Percentiles rank a stretch among this genome's conserved stretches.
phyloP scores from a whole-genome alignment of 306 rosid genomes.

The Medicago ruthenica region DNA sequence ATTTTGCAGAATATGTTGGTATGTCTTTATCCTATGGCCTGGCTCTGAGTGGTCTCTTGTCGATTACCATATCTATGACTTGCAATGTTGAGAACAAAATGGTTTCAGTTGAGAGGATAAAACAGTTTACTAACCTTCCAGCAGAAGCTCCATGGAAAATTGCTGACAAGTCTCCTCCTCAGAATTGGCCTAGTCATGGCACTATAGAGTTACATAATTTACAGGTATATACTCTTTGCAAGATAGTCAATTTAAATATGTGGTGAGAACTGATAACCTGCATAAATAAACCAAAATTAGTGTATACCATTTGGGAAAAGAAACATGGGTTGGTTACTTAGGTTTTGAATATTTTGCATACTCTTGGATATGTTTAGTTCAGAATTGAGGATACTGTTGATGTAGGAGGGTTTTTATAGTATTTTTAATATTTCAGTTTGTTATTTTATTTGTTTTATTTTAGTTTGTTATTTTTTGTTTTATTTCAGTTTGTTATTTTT shows the following conservation, averaged over 20 bases:
- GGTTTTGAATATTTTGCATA: too few relatives aligned
- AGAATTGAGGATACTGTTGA: too few relatives aligned
- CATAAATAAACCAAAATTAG: too few relatives aligned
- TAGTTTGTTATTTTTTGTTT: too few relatives aligned
- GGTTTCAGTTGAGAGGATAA: slow-evolving; percentile 91
- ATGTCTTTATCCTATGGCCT: slow-evolving; percentile 84
- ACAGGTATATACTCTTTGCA: slow-evolving; percentile 57
- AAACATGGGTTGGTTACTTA: too few relatives aligned
- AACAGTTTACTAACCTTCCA: slow-evolving; percentile 71
- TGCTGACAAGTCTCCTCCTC: slow-evolving; percentile 61
- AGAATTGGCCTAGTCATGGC: slow-evolving; percentile 79
- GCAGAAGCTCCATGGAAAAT: slow-evolving; percentile 81
- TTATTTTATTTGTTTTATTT: too few relatives aligned
- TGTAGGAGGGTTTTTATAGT: too few relatives aligned
- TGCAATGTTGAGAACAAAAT: slow-evolving; percentile 78
- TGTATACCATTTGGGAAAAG: too few relatives aligned
- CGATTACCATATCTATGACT: slow-evolving; percentile 61
- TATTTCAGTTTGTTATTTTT: too few relatives aligned
- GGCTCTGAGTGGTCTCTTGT: slow-evolving; percentile 67
- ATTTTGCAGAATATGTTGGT: slow-evolving; percentile 75
- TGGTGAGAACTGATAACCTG: too few relatives aligned
- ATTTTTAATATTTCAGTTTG: too few relatives aligned
- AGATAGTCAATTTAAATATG: background rate
- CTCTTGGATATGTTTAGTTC: too few relatives aligned
- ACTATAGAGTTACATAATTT: slow-evolving; percentile 64